Percentiles rank a stretch among this genome's conserved stretches.
Evolutionary conservation across 345 rosid species (phyloP).

Genomic region (Eucalyptus victrix): DNA sequence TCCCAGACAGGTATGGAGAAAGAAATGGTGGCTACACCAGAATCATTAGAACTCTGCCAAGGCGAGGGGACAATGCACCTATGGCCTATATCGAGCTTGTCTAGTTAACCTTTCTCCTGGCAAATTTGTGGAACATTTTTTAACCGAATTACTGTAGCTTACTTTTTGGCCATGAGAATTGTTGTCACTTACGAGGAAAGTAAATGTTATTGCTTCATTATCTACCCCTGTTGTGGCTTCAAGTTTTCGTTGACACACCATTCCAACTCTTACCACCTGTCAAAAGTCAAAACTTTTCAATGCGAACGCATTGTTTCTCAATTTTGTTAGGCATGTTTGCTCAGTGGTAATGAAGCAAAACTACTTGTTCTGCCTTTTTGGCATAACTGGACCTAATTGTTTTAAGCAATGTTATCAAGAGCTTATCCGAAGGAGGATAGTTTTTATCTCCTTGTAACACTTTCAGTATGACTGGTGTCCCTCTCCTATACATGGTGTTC

Average conservation of each 20-base stretch:
- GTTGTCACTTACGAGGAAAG: not conserved
- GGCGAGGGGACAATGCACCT: constrained; percentile 97
- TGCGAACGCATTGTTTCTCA: not conserved
- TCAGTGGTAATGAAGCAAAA: not conserved
- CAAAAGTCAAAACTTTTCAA: not conserved
- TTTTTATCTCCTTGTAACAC: not conserved
- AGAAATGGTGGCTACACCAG: constrained; percentile 94
- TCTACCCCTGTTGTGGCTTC: not conserved
- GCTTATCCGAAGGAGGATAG: not conserved
- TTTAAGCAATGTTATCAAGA: not conserved
- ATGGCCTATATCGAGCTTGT: constrained; percentile 97
- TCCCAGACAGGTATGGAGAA: constrained; percentile 75
- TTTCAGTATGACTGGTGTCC: not conserved
- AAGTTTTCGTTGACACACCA: not conserved
- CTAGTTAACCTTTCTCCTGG: constrained; percentile 6
- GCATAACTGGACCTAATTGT: not conserved
- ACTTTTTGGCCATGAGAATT: not conserved
- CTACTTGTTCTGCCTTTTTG: not conserved
- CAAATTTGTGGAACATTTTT: not conserved
- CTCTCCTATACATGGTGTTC: not conserved
- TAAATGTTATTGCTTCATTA: not conserved
- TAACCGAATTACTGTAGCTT: not conserved
- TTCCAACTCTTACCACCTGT: not conserved
- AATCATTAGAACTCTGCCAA: constrained; percentile 83
- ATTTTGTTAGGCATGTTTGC: not conserved